phyloP scores from a whole-genome alignment of 768 basidiomycete genomes.

The Chlorophyllum brunneum region DNA sequence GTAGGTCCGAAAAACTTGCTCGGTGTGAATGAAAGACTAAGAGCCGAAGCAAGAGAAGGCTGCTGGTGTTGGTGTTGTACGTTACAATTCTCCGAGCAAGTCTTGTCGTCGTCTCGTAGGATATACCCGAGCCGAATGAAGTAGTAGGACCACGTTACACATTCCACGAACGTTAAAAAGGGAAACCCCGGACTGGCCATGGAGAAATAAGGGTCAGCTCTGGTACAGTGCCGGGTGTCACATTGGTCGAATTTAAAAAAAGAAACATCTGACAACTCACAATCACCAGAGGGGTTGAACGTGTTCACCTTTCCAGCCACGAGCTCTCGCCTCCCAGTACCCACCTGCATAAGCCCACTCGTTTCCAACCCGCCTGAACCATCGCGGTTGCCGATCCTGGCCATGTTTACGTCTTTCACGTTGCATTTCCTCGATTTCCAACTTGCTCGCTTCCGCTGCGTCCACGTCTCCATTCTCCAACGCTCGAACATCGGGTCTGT shows the following conservation, averaged over 20 bases:
- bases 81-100: too few relatives aligned
- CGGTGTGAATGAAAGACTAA: not conserved
- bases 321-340: constrained; percentile 76
- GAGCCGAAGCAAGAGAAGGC: not conserved
- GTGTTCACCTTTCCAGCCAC: constrained; percentile 53
- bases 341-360: constrained; percentile 78
- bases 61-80: too few relatives aligned
- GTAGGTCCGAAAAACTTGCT: not conserved
- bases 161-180: too few relatives aligned
- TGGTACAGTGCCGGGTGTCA: too few relatives aligned
- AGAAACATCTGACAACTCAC: too few relatives aligned
- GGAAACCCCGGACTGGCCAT: too few relatives aligned
- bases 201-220: too few relatives aligned
- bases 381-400: constrained; percentile 57
- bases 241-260: not conserved
- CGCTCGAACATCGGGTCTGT: constrained; percentile 78
- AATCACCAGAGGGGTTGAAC: constrained; percentile 64
- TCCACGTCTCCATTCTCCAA: constrained; percentile 76
- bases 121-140: too few relatives aligned
- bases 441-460: constrained; percentile 69
- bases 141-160: too few relatives aligned
- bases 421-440: constrained; percentile 70
- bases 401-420: constrained; percentile 64
- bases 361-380: constrained; percentile 70
- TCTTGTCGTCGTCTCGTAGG: too few relatives aligned